Conservation (phyloP, 2,329 filamentous ascomycete genomes). For the Ceratocystis lukuohia region DNA sequence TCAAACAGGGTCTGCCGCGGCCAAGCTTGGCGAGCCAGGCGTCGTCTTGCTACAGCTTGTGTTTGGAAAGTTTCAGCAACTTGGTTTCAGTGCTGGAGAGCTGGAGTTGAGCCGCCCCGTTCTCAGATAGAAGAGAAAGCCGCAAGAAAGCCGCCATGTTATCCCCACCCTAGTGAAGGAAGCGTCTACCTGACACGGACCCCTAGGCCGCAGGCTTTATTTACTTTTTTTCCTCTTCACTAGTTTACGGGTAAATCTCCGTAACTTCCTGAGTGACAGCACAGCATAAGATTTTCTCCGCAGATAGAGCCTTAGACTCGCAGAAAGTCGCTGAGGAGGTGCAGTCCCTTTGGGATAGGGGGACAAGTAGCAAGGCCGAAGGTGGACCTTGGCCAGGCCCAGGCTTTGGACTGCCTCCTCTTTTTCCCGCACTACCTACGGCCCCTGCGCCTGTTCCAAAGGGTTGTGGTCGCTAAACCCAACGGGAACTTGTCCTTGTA, state of each 20-base stretch:
- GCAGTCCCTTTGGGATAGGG: too few species aligned
- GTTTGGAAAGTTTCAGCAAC: background rate
- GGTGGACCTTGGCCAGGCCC: too few species aligned
- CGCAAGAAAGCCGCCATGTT: background rate
- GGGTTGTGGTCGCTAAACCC: too few species aligned
- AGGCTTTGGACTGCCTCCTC: too few species aligned
- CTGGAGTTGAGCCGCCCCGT: background rate
- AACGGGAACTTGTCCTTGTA: too few species aligned
- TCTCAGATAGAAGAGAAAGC: background rate
- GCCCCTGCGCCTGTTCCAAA: too few species aligned
- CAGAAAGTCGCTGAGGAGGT: too few species aligned
- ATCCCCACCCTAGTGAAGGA: background rate
- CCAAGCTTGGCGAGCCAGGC: background rate
- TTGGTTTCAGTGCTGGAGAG: background rate
- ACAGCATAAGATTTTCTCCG: too few species aligned
- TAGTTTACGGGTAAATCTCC: too few species aligned
- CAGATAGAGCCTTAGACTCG: too few species aligned
- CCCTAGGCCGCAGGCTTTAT: background rate
- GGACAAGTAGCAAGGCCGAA: too few species aligned
- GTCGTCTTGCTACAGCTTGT: background rate
- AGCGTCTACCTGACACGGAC: background rate
- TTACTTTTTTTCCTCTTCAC: background rate
- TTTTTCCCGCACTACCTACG: too few species aligned
- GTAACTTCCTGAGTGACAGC: background rate
- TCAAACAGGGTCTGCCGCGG: background rate